These are phyloP conservation scores for Amanita fuliginea DNA, from an alignment of 768 basidiomycete species.

Conservation along the genomic window DNA sequence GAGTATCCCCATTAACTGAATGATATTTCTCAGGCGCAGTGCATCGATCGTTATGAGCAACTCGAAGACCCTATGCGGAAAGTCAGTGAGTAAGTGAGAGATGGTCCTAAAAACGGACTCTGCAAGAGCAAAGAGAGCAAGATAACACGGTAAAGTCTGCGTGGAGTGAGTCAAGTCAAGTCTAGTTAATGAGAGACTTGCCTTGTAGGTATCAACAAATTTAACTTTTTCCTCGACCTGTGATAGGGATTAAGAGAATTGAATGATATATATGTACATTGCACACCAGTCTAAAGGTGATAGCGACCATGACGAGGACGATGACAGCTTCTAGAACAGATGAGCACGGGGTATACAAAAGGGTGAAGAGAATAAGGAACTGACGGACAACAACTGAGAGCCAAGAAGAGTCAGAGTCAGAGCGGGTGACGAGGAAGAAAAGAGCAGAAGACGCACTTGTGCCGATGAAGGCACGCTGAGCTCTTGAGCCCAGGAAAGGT, in stretches of 20 bases:
- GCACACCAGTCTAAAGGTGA: conserved; percentile 52
- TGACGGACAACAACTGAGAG: conserved; percentile 54
- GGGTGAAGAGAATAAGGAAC: conserved; percentile 17
- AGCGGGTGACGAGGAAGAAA: not conserved
- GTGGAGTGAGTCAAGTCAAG: not conserved
- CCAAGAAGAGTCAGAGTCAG: conserved; percentile 7
- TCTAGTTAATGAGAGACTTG: conserved; percentile 9
- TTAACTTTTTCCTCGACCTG: conserved; percentile 44
- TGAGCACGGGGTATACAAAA: not conserved
- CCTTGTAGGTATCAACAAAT: conserved; percentile 44
- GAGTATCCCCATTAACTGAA: conserved; percentile 68
- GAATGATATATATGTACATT: conserved; percentile 13
- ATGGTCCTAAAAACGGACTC: conserved; percentile 37
- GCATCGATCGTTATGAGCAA: conserved; percentile 76
- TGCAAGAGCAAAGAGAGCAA: conserved; percentile 73
- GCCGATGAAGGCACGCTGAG: conserved; percentile 60
- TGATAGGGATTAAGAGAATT: not conserved
- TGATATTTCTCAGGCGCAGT: conserved; percentile 64
- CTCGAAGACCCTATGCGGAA: conserved; percentile 56
- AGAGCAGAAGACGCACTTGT: conserved; percentile 39
- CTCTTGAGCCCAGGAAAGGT: conserved; percentile 59
- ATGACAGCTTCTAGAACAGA: conserved; percentile 52
- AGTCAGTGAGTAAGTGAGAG: not conserved
- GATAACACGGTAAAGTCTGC: conserved; percentile 67
- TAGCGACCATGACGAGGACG: conserved; percentile 64